Evolutionary conservation across 2,329 filamentous ascomycete genomes (phyloP).

Genomic region (Talaromyces rugulosus): DNA sequence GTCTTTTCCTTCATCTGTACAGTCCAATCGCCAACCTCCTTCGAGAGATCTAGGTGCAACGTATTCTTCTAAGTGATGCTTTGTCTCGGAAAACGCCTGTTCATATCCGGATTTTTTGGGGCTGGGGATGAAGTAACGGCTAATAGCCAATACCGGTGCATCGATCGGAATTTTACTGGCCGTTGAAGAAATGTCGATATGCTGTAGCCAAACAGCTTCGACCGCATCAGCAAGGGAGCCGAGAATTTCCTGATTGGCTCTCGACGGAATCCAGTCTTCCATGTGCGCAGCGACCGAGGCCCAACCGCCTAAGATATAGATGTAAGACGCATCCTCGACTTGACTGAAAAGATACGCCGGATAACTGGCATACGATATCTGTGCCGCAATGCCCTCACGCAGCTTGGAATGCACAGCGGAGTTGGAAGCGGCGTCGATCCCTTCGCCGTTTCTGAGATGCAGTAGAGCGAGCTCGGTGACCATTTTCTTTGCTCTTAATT

Average conservation of each 20-base stretch:
- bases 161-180: conserved; percentile 22
- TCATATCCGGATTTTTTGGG: conserved; percentile 23
- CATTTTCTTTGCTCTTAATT: conserved; percentile 1
- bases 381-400: conserved; percentile 30
- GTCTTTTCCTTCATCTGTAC: conserved; percentile 24
- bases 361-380: conserved; percentile 34
- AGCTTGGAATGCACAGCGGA: conserved; percentile 28
- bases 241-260: conserved; percentile 39
- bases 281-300: conserved; percentile 39
- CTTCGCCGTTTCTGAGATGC: conserved; percentile 24
- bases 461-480: conserved; percentile 46
- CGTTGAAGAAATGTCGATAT: conserved; percentile 36
- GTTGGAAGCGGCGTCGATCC: conserved; percentile 17
- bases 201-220: conserved; percentile 41
- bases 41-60: conserved; percentile 25
- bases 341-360: conserved; percentile 39
- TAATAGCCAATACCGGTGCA: conserved; percentile 29
- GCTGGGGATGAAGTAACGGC: conserved; percentile 27
- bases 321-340: conserved; percentile 38
- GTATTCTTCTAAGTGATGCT: conserved; percentile 22
- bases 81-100: conserved; percentile 21
- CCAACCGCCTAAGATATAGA: conserved; percentile 48
- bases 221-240: conserved; percentile 32
- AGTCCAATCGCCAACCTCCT: conserved; percentile 40
- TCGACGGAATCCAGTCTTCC: conserved; percentile 39